Conservation (phyloP, 768 basidiomycete species). For the Exidia glandulosa region DNA sequence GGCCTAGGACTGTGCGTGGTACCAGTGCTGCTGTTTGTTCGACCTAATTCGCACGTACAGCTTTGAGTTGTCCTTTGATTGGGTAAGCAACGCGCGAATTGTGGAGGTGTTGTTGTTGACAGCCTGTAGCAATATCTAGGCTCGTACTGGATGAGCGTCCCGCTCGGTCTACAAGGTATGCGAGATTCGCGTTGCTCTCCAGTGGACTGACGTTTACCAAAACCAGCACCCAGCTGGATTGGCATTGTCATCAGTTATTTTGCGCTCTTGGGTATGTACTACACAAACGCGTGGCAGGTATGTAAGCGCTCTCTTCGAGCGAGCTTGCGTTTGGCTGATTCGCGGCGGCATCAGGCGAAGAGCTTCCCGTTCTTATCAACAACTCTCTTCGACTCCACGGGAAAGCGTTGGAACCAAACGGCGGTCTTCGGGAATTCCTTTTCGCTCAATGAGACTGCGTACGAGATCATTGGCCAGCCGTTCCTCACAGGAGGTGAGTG, state of each 20-base stretch:
- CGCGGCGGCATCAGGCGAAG: conserved; percentile 14
- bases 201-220: too few relatives aligned
- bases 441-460: conserved; percentile 42
- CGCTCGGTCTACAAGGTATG: conserved; percentile 44
- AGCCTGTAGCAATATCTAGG: background rate
- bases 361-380: conserved; percentile 51
- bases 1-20: conserved; percentile 42
- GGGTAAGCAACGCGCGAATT: conserved; percentile 17
- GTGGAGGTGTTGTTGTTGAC: background rate
- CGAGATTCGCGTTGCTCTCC: background rate
- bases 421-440: conserved; percentile 42
- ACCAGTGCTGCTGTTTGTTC: conserved; percentile 49
- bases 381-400: conserved; percentile 43
- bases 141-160: conserved; percentile 30
- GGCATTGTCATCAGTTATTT: conserved; percentile 43
- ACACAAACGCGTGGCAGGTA: conserved; percentile 49
- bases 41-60: conserved; percentile 44
- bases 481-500: conserved; percentile 30
- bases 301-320: background rate
- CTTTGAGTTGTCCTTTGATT: conserved; percentile 42
- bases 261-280: conserved; percentile 45
- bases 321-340: background rate
- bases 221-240: conserved; percentile 30
- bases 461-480: conserved; percentile 39
- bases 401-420: conserved; percentile 41